Evolutionary conservation across 176 grass and related monocot species (phyloP).

Genomic region (Melocanna baccifera): DNA sequence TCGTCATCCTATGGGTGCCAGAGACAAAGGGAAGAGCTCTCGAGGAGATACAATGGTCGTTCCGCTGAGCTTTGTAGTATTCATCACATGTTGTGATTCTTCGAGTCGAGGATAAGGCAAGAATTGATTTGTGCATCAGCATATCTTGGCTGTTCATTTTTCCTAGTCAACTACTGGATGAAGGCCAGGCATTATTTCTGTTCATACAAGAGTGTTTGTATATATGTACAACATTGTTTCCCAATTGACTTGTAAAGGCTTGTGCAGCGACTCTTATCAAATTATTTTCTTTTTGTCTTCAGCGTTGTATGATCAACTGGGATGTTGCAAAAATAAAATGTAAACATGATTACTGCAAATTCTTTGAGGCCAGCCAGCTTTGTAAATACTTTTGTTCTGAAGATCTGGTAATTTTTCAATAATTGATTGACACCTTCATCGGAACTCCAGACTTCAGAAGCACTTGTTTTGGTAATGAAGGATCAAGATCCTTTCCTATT

Average conservation of each 20-base stretch:
- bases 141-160: neutral
- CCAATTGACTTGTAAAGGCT: neutral
- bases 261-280: neutral
- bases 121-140: neutral
- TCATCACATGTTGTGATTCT: neutral
- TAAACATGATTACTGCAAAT: neutral
- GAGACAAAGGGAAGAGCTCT: constrained; percentile 97
- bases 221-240: constrained; percentile 21
- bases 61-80: constrained; percentile 36
- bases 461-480: neutral
- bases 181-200: constrained; percentile 22
- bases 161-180: neutral
- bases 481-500: neutral
- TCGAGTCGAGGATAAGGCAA: constrained; percentile 5
- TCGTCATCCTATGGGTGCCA: constrained; percentile 80
- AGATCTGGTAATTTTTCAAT: neutral
- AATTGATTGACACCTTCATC: neutral
- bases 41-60: constrained; percentile 91
- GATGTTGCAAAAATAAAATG: constrained; percentile 17
- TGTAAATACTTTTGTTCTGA: neutral
- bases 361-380: neutral
- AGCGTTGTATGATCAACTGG: neutral
- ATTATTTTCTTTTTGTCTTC: neutral
- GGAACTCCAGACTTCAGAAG: neutral
- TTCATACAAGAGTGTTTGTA: constrained; percentile 14